Base-by-base conservation (phyloP, 2,329 filamentous ascomycete genomes). In the Shiraia sp. region DNA sequence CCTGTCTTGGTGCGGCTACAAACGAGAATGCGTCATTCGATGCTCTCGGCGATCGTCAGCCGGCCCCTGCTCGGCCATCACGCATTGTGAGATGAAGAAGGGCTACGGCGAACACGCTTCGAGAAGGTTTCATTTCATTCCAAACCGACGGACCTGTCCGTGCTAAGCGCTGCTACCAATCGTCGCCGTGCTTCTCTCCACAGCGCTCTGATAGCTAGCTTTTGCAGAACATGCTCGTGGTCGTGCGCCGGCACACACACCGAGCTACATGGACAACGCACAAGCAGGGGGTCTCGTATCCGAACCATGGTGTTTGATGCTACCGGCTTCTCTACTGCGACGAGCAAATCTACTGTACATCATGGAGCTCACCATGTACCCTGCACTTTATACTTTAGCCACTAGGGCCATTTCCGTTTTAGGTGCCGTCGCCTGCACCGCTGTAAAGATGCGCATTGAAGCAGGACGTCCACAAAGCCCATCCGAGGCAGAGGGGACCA, bases 111-210 rank as follows among this genome's bases (percentile, higher is more conserved):
- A 61, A 57, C 55, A 57, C 49, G 50, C 55, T 61, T 61, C 57
- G 52, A 61, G 56, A 61, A 61, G 53, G 51, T 59, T 57, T 61
- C 51, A 56, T 47, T 54, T 49, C 40, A 23, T 57, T 61, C 53
- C 38, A 49, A 51, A 32, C 41, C 32, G 25, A 22, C 34, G 26
- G 41, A 40, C 45, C 45, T 47, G 36, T 14, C 39, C 25, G 32
- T 33, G 36, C 31, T 13, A 28, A 30, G 23, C 16, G 7, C 15
- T 17, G 17, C 6, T 37, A 26, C 19, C 36, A 33, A 34, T 27
- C 29, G 12, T 32, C 34, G 25, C 32, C 36, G 23, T 32, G 32
- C 14, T 32, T 27, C 32, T 17, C 28, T 32, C 27, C 28, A 35
- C 19, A 22, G 19, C 19, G 19, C 19, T 22, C 19, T 4, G 19